Conservation (phyloP, 495 filamentous ascomycete genomes). For the Hypoxylon subgilvum region DNA sequence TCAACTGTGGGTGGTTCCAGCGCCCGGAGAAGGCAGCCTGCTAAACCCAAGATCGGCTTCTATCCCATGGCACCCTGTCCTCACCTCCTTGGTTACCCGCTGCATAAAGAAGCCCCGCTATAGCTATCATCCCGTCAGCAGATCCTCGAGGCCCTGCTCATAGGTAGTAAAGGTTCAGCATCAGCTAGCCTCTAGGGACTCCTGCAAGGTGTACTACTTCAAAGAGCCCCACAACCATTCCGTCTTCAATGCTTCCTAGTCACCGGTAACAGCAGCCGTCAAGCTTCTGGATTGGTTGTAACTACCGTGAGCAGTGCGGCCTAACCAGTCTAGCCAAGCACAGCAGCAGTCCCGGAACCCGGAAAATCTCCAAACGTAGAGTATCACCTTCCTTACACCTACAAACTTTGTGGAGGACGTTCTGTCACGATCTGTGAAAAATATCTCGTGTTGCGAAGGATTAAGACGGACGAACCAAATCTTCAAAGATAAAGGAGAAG, state of each 20-base stretch:
- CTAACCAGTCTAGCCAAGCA: conserved; percentile 30
- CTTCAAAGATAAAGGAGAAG: conserved; percentile 5
- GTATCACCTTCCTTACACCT: conserved; percentile 21
- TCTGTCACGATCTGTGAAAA: conserved; percentile 23
- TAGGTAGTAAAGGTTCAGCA: conserved; percentile 37
- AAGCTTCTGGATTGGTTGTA: conserved; percentile 37
- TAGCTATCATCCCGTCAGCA: conserved; percentile 46
- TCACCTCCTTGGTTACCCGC: conserved; percentile 35
- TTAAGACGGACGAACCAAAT: conserved; percentile 14
- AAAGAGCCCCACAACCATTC: conserved; percentile 40
- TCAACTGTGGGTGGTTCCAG: conserved; percentile 33
- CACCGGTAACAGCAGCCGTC: conserved; percentile 33
- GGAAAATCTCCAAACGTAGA: conserved; percentile 20
- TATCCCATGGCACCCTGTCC: conserved; percentile 31
- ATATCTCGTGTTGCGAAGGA: conserved; percentile 16
- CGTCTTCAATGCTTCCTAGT: conserved; percentile 38
- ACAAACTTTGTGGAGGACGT: conserved; percentile 19
- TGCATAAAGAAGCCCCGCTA: conserved; percentile 42
- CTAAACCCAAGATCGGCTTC: conserved; percentile 35
- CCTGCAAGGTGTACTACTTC: conserved; percentile 41
- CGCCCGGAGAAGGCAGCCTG: conserved; percentile 21
- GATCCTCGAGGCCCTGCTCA: conserved; percentile 41
- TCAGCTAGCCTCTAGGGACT: conserved; percentile 33
- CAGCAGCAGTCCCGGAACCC: conserved; percentile 18
- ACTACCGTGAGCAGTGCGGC: conserved; percentile 29